Conservation (phyloP, 1,284 basidiomycete genomes). For the Rhizoctonia solani region DNA sequence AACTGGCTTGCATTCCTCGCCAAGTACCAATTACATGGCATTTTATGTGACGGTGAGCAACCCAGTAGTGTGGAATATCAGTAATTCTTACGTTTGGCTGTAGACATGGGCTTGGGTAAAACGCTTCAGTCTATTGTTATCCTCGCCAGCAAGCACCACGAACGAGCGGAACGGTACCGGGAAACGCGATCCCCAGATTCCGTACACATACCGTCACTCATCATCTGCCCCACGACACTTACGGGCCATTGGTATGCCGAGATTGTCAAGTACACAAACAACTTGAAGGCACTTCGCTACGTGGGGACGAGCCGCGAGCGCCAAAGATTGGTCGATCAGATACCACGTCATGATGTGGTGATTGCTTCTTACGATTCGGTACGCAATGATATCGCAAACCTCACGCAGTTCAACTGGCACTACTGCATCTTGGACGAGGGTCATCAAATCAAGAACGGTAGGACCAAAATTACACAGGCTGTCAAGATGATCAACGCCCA, state of each 20-base stretch:
- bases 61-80: not conserved
- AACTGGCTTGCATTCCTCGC: slow-evolving; percentile 99
- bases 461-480: slow-evolving; percentile 96
- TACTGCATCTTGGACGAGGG: slow-evolving; percentile 99
- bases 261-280: slow-evolving; percentile 89
- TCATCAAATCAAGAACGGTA: slow-evolving; percentile 98
- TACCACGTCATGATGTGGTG: slow-evolving; percentile 81
- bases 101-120: slow-evolving; percentile 99
- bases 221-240: slow-evolving; percentile 96
- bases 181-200: slow-evolving; percentile 75
- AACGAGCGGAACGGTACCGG: slow-evolving; percentile 74
- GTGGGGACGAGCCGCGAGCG: slow-evolving; percentile 90
- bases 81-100: slow-evolving; percentile 27
- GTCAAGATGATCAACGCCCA: slow-evolving; percentile 91
- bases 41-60: slow-evolving; percentile 90
- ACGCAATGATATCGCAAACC: slow-evolving; percentile 86
- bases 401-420: slow-evolving; percentile 82
- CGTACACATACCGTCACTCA: slow-evolving; percentile 89
- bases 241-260: slow-evolving; percentile 99
- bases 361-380: slow-evolving; percentile 98
- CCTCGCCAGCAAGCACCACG: slow-evolving; percentile 90
- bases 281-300: slow-evolving; percentile 85
- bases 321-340: slow-evolving; percentile 64
- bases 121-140: slow-evolving; percentile 99
- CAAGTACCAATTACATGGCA: slow-evolving; percentile 96